These are phyloP conservation scores for Bipolaris oryzae DNA, from an alignment of 2,329 filamentous ascomycete genomes.

Conservation along the genomic window DNA sequence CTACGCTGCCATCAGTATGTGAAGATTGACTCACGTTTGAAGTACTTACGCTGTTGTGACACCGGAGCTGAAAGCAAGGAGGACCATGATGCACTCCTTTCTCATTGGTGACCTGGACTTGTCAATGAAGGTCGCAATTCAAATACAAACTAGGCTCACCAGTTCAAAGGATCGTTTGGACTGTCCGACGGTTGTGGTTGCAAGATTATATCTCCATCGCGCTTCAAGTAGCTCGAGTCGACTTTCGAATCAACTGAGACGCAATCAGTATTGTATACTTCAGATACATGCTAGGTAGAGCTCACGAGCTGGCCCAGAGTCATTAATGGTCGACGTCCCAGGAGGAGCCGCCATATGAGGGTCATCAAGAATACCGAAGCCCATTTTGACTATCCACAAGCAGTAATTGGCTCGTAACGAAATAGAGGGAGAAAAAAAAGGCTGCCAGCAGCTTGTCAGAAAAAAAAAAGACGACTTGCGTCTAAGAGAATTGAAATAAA, in stretches of 20 bases:
- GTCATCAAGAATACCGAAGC: conserved; percentile 41
- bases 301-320: conserved; percentile 12
- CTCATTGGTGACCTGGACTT: conserved; percentile 22
- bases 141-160: conserved; percentile 27
- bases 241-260: conserved; percentile 20
- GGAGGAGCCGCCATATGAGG: conserved; percentile 38
- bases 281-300: neutral
- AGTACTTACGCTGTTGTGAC: conserved; percentile 37
- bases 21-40: neutral
- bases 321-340: conserved; percentile 40
- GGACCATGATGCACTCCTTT: conserved; percentile 43
- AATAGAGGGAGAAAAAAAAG: neutral
- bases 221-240: conserved; percentile 42
- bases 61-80: conserved; percentile 44
- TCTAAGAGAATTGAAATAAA: neutral
- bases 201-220: conserved; percentile 72
- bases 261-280: neutral
- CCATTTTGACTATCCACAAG: conserved; percentile 27
- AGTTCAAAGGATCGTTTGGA: conserved; percentile 79
- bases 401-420: neutral
- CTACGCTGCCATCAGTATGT: conserved; percentile 23
- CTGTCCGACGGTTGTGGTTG: conserved; percentile 91
- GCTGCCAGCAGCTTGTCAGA: conserved; percentile 35
- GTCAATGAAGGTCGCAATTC: neutral
- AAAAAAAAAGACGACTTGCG: conserved; percentile 4